Conservation (phyloP, 768 basidiomycete genomes). For the Termitomyces eurrhizus region DNA sequence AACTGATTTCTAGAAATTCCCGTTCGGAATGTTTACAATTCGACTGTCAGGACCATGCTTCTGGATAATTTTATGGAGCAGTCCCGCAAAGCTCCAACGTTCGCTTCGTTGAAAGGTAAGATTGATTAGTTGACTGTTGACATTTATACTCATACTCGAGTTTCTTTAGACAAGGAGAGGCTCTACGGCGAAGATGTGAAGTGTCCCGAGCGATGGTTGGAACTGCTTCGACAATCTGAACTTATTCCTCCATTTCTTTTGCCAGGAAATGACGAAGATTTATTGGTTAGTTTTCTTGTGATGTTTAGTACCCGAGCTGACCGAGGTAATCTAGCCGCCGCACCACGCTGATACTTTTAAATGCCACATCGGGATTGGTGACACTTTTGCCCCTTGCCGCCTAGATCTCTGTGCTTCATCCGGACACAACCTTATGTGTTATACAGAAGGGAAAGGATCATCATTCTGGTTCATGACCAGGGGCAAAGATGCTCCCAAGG, state of each 20-base stretch:
- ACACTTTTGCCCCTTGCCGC: slow-evolving; percentile 81
- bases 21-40: slow-evolving; percentile 62
- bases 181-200: slow-evolving; percentile 75
- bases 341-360: slow-evolving; percentile 67
- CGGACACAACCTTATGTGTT: slow-evolving; percentile 88
- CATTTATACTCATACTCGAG: not conserved
- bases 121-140: not conserved
- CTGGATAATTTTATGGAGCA: slow-evolving; percentile 50
- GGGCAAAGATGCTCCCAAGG: slow-evolving; percentile 49
- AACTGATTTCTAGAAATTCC: slow-evolving; percentile 39
- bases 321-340: slow-evolving; percentile 26
- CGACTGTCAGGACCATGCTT: slow-evolving; percentile 48
- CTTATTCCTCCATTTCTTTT: slow-evolving; percentile 51
- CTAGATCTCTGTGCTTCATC: slow-evolving; percentile 83
- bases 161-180: slow-evolving; percentile 47
- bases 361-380: slow-evolving; percentile 80
- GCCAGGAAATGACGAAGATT: slow-evolving; percentile 50
- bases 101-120: slow-evolving; percentile 36
- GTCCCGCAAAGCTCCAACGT: slow-evolving; percentile 30
- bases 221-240: slow-evolving; percentile 48
- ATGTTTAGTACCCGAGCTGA: not conserved
- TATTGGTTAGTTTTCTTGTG: slow-evolving; percentile 36
- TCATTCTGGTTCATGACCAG: slow-evolving; percentile 89
- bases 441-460: slow-evolving; percentile 65
- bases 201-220: slow-evolving; percentile 64